Conservation (phyloP, 2,329 filamentous ascomycete genomes). For the Sclerotiophoma versabilis region DNA sequence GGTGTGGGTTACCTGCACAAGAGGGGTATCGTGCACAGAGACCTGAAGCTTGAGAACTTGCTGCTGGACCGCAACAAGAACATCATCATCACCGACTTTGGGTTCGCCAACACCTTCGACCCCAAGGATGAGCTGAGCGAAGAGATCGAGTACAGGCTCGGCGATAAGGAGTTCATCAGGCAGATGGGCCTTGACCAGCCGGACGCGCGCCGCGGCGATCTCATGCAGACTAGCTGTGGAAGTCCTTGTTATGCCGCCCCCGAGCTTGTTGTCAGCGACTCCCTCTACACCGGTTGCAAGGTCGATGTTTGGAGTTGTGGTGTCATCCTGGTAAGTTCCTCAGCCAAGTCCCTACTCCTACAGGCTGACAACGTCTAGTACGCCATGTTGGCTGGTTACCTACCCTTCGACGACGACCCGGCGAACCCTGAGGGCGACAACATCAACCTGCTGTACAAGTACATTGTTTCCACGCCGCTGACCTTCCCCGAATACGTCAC, state of each 20-base stretch:
- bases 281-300: slow-evolving; percentile 94
- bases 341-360: slow-evolving; percentile 16
- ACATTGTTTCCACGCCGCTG: slow-evolving; percentile 95
- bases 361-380: slow-evolving; percentile 66
- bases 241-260: slow-evolving; percentile 98
- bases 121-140: slow-evolving; percentile 85
- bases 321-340: slow-evolving; percentile 84
- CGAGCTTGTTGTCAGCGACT: slow-evolving; percentile 96
- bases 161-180: slow-evolving; percentile 88
- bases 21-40: slow-evolving; percentile 97
- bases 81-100: slow-evolving; percentile 99
- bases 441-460: slow-evolving; percentile 98
- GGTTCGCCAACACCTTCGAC: slow-evolving; percentile 97
- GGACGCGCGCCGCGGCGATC: slow-evolving; percentile 81
- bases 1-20: slow-evolving; percentile 98
- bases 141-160: slow-evolving; percentile 86
- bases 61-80: slow-evolving; percentile 95
- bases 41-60: slow-evolving; percentile 95
- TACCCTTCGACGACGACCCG: slow-evolving; percentile 97
- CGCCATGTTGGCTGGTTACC: slow-evolving; percentile 96
- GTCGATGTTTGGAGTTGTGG: slow-evolving; percentile 99
- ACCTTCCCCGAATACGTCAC: slow-evolving; percentile 99
- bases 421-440: slow-evolving; percentile 99
- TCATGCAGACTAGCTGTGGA: slow-evolving; percentile 99
- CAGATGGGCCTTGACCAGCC: slow-evolving; percentile 82